Conservation (phyloP, 1,284 basidiomycete species). For the Trichosporon faecale region DNA sequence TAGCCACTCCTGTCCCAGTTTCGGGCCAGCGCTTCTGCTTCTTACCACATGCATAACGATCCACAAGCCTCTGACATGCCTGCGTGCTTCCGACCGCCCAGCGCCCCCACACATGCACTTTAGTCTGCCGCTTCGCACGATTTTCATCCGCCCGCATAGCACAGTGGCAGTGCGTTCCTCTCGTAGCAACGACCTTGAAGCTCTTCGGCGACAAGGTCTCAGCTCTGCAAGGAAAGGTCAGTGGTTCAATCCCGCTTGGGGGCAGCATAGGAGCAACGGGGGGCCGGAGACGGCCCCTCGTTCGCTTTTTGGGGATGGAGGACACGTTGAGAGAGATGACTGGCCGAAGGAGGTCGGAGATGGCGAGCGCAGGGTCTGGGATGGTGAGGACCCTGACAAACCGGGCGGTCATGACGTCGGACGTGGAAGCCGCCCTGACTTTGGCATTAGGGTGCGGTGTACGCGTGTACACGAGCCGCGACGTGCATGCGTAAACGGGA, state of each 20-base stretch:
- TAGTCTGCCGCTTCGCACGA: too few relatives aligned
- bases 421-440: too few relatives aligned
- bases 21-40: too few relatives aligned
- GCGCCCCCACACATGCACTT: too few relatives aligned
- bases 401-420: background rate
- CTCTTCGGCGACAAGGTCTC: background rate
- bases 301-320: background rate
- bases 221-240: background rate
- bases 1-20: too few relatives aligned
- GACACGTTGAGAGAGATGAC: background rate
- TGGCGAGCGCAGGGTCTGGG: background rate
- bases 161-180: slow-evolving; percentile 9
- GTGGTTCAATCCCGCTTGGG: slow-evolving; percentile 4
- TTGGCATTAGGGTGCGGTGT: too few relatives aligned
- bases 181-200: too few relatives aligned
- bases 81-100: too few relatives aligned
- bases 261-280: background rate
- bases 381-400: background rate
- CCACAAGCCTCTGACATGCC: too few relatives aligned
- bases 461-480: too few relatives aligned
- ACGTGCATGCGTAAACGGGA: too few relatives aligned
- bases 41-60: too few relatives aligned
- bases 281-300: background rate
- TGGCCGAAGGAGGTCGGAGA: background rate
- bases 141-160: slow-evolving; percentile 1